phyloP scores from a whole-genome alignment of 306 rosid genomes.

The Erythrophleum fordii region DNA sequence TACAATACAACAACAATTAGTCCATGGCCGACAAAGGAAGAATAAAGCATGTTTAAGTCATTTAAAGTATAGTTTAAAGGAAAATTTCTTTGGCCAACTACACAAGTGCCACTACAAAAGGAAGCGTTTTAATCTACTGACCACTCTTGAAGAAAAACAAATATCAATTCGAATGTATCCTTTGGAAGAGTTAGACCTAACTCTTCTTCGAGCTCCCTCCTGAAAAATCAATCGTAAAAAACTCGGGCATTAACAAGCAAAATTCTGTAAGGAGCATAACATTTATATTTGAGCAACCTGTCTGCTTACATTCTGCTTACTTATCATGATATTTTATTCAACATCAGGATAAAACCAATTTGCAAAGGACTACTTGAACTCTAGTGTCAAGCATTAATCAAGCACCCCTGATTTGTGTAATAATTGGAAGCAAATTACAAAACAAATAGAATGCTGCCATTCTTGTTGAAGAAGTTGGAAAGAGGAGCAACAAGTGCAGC shows the following conservation, averaged over 20 bases:
- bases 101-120: background rate
- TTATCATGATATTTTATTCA: background rate
- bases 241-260: conserved; percentile 12
- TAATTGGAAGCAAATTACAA: background rate
- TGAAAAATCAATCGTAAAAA: conserved; percentile 49
- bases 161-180: conserved; percentile 86
- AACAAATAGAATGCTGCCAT: background rate
- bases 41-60: background rate
- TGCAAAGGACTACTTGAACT: background rate
- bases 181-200: conserved; percentile 78
- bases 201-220: conserved; percentile 93
- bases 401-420: background rate
- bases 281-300: background rate
- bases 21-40: background rate
- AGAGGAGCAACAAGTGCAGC: background rate
- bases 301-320: conserved; percentile 9
- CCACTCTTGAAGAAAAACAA: conserved; percentile 76
- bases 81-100: conserved; percentile 1
- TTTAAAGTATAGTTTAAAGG: background rate
- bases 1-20: background rate
- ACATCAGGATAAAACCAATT: background rate
- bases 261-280: background rate
- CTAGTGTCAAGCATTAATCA: background rate
- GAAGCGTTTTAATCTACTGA: conserved; percentile 40
- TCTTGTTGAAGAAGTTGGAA: background rate